phyloP scores from a whole-genome alignment of 768 basidiomycete genomes.

The Mycena galericulata region DNA sequence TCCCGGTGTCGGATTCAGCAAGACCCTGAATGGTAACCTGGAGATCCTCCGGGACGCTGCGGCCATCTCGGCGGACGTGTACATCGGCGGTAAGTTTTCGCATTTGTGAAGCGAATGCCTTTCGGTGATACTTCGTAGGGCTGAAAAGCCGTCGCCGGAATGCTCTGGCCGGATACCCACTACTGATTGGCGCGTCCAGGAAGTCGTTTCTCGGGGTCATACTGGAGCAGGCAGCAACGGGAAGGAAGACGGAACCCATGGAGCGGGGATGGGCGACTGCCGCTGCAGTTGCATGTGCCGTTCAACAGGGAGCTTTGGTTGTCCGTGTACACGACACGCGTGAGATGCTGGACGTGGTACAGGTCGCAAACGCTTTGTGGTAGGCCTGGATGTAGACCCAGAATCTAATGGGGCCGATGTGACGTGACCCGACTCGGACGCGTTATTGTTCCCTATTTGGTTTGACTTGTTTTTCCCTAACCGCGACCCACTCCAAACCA shows the following conservation, averaged over 20 bases:
- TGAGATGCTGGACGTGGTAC: conserved; percentile 80
- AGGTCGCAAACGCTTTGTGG: conserved; percentile 75
- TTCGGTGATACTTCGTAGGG: conserved; percentile 17
- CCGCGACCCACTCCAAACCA: too few species aligned
- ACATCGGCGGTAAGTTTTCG: conserved; percentile 43
- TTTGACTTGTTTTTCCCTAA: too few species aligned
- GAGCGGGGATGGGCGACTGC: conserved; percentile 87
- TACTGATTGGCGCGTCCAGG: conserved; percentile 82
- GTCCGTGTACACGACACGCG: conserved; percentile 87
- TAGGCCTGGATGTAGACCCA: not conserved
- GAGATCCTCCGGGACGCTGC: conserved; percentile 68
- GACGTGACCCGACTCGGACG: not conserved
- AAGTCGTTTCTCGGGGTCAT: conserved; percentile 88
- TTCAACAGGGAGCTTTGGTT: conserved; percentile 78
- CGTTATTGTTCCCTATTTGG: too few species aligned
- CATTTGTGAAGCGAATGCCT: not conserved
- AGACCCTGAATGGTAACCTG: conserved; percentile 80
- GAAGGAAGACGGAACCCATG: conserved; percentile 67
- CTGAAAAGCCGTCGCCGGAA: conserved; percentile 50
- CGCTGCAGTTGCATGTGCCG: conserved; percentile 77
- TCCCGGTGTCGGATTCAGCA: conserved; percentile 96
- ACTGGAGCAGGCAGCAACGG: conserved; percentile 60
- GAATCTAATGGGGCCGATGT: not conserved
- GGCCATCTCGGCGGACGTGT: conserved; percentile 56
- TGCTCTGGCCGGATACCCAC: conserved; percentile 67